Conservation (phyloP, 2,329 filamentous ascomycete genomes). For the Phaeoacremonium minimum region DNA sequence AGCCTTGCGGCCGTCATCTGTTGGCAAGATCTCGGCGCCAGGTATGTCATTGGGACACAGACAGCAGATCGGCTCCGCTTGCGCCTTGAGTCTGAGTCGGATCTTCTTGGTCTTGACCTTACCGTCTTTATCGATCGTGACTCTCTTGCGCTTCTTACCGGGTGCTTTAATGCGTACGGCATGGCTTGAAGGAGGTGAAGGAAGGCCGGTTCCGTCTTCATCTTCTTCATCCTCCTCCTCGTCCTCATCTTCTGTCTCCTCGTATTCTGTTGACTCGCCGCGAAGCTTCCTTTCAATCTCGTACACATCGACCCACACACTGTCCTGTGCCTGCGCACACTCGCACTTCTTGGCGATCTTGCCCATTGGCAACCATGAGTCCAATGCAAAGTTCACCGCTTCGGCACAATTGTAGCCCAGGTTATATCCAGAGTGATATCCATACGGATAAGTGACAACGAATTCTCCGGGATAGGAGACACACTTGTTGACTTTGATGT, state of each 20-base stretch:
- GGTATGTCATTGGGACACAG: conserved; percentile 89
- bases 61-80: conserved; percentile 75
- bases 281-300: conserved; percentile 93
- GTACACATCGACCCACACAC: conserved; percentile 95
- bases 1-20: conserved; percentile 81
- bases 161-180: conserved; percentile 61
- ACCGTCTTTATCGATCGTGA: conserved; percentile 31
- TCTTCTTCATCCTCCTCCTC: conserved; percentile 60
- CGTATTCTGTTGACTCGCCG: conserved; percentile 81
- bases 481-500: conserved; percentile 93
- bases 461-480: conserved; percentile 97
- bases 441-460: conserved; percentile 96
- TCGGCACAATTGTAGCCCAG: conserved; percentile 98
- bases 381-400: conserved; percentile 95
- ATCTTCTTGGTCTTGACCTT: conserved; percentile 69
- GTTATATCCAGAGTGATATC: conserved; percentile 97
- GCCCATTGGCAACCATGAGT: conserved; percentile 92
- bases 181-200: conserved; percentile 73
- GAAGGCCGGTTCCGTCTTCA: conserved; percentile 59
- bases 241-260: conserved; percentile 64
- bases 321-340: conserved; percentile 91
- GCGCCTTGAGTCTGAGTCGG: conserved; percentile 66
- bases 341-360: conserved; percentile 96
- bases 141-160: conserved; percentile 66
- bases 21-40: conserved; percentile 76